A percentile compares a stretch with the other conserved stretches of the same genome.
phyloP scores from a whole-genome alignment of 108 stramenopile species.

The Cyclotella cryptica region DNA sequence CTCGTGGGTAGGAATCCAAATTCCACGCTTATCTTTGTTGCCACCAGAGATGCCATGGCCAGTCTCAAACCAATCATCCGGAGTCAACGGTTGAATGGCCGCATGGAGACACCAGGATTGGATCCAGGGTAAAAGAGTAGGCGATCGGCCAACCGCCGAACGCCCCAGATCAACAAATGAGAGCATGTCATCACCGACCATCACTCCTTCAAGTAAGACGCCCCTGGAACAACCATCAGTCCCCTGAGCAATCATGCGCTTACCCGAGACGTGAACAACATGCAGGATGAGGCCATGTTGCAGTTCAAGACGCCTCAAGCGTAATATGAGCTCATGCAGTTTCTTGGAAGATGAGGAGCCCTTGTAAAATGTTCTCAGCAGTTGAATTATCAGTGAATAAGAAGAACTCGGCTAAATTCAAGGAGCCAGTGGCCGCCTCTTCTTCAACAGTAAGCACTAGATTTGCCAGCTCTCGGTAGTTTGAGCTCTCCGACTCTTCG shows the following conservation, averaged over 20 bases:
- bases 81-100: conserved; percentile 7
- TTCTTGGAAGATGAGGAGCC: conserved; percentile 21
- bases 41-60: conserved; percentile 41
- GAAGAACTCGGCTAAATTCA: conserved; percentile 25
- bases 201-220: conserved; percentile 22
- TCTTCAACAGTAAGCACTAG: conserved; percentile 46
- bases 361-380: conserved; percentile 24
- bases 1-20: conserved; percentile 30
- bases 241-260: conserved; percentile 43
- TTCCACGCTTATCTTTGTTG: conserved; percentile 5
- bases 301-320: conserved; percentile 24
- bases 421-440: conserved; percentile 1
- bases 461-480: conserved; percentile 41
- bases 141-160: conserved; percentile 8
- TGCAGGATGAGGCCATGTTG: conserved; percentile 9
- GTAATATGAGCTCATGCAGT: conserved; percentile 15
- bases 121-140: conserved; percentile 20
- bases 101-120: neutral
- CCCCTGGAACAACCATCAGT: conserved; percentile 41
- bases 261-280: conserved; percentile 31
- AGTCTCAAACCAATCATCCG: conserved; percentile 32
- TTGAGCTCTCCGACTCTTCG: conserved; percentile 32
- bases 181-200: conserved; percentile 32
- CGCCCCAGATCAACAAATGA: conserved; percentile 23
- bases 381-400: conserved; percentile 40